phyloP scores from a whole-genome alignment of 306 rosid genomes.

The Begonia peltatifolia region DNA sequence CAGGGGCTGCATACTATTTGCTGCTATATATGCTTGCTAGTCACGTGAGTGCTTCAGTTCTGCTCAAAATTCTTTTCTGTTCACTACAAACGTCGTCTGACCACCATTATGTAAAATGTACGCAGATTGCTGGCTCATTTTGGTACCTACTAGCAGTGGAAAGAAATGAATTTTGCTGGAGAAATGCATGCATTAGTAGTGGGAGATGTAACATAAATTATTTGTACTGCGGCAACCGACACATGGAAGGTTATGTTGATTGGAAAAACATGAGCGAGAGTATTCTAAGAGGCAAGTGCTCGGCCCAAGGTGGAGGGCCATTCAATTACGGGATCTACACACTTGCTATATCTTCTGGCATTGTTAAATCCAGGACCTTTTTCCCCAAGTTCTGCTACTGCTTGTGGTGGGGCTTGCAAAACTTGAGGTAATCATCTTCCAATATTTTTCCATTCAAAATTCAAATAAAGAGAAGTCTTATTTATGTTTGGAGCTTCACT shows the following conservation, averaged over 20 bases:
- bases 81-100: no score
- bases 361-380: constrained; percentile 38
- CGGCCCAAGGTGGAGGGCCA: constrained; percentile 5
- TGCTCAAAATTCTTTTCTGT: neutral
- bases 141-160: constrained; percentile 86
- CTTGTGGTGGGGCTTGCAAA: constrained; percentile 75
- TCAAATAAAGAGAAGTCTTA: neutral
- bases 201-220: constrained; percentile 29
- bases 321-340: constrained; percentile 73
- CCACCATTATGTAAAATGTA: neutral
- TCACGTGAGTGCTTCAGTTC: constrained; percentile 45
- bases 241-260: constrained; percentile 18
- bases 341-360: constrained; percentile 35
- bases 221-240: constrained; percentile 46
- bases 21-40: constrained; percentile 75
- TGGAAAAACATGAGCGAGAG: constrained; percentile 35
- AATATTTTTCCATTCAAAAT: neutral
- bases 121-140: constrained; percentile 61
- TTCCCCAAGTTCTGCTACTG: constrained; percentile 60
- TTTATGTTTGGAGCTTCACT: neutral
- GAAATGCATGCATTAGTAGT: constrained; percentile 25
- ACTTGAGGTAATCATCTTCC: constrained; percentile 35
- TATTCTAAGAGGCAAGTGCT: constrained; percentile 30
- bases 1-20: constrained; percentile 78
- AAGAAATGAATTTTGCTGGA: constrained; percentile 67